phyloP scores from a whole-genome alignment of 2,329 filamentous ascomycete genomes.

The Fusarium aywerte region DNA sequence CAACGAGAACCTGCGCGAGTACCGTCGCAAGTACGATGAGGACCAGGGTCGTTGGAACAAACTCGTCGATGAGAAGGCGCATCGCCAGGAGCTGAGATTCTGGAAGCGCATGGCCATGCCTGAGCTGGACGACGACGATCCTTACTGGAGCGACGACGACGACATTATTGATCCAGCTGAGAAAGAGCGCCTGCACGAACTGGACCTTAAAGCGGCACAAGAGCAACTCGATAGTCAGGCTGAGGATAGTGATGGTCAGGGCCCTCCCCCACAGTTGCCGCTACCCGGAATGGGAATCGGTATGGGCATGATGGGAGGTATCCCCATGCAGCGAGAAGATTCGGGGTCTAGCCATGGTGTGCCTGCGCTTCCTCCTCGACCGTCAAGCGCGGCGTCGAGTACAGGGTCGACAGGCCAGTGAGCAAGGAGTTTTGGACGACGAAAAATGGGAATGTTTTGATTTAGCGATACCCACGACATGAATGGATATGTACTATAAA shows the following conservation, averaged over 20 bases:
- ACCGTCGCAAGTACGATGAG: constrained; percentile 67
- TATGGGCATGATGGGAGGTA: constrained; percentile 51
- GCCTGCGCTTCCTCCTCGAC: constrained; percentile 50
- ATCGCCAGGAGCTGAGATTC: constrained; percentile 69
- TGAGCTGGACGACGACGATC: constrained; percentile 67
- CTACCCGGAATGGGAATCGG: constrained; percentile 39
- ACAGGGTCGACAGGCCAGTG: constrained; percentile 56
- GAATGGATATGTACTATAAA: constrained; percentile 42
- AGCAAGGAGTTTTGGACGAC: constrained; percentile 3
- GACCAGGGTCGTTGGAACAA: constrained; percentile 65
- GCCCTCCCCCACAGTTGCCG: constrained; percentile 38
- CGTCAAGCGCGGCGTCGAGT: constrained; percentile 55
- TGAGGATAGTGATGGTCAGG: constrained; percentile 50
- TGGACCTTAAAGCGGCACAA: constrained; percentile 59
- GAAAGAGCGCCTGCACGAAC: constrained; percentile 65
- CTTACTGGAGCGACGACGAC: constrained; percentile 73
- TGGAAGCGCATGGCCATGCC: constrained; percentile 76
- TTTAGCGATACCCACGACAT: constrained; percentile 48
- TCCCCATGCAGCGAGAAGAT: constrained; percentile 55
- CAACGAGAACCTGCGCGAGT: constrained; percentile 67
- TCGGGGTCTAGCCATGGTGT: constrained; percentile 41
- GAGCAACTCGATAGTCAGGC: constrained; percentile 52
- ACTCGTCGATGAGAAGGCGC: constrained; percentile 62
- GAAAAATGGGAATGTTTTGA: constrained; percentile 39
- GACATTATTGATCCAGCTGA: constrained; percentile 70